Evolutionary conservation across 805 yeast species (phyloP).

Genomic region (Blastobotrys americana): DNA sequence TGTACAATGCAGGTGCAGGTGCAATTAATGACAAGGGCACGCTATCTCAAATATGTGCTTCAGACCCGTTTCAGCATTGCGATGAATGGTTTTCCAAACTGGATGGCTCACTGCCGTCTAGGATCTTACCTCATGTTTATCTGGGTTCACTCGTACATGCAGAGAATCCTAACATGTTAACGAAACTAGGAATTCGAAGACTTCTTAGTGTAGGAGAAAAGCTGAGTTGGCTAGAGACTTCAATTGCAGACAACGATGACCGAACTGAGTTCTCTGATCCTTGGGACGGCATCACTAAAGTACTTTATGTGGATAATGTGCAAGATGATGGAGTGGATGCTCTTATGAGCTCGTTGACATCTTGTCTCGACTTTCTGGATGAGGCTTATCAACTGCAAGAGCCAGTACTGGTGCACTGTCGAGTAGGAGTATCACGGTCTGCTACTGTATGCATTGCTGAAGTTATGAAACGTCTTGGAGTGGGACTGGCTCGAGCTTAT

Average conservation of each 20-base stretch:
- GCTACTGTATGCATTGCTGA: conserved; percentile 96
- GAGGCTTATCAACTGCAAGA: conserved; percentile 39
- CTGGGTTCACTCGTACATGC: conserved; percentile 84
- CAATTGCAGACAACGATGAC: conserved; percentile 4
- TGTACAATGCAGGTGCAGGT: background rate
- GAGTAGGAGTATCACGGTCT: conserved; percentile 91
- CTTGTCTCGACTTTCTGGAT: conserved; percentile 61
- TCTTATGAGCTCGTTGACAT: conserved; percentile 52
- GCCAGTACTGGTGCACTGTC: conserved; percentile 74
- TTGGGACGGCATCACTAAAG: conserved; percentile 34
- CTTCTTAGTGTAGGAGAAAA: conserved; percentile 84
- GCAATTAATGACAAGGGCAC: background rate
- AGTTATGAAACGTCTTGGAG: conserved; percentile 67
- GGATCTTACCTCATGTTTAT: conserved; percentile 74
- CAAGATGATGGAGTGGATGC: conserved; percentile 91
- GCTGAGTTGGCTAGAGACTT: conserved; percentile 47
- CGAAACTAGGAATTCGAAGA: conserved; percentile 58
- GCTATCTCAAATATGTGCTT: background rate
- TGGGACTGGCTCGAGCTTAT: conserved; percentile 72
- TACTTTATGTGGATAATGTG: conserved; percentile 61
- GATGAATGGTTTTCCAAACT: conserved; percentile 28
- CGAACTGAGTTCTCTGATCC: conserved; percentile 8
- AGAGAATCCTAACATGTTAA: conserved; percentile 54
- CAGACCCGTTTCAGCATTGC: conserved; percentile 3
- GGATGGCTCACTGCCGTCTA: conserved; percentile 74